Evolutionary conservation across 352 stramenopile species (phyloP), one percentile per base, ranked within the genome.

Genomic region (Saprolegnia diclina): DNA sequence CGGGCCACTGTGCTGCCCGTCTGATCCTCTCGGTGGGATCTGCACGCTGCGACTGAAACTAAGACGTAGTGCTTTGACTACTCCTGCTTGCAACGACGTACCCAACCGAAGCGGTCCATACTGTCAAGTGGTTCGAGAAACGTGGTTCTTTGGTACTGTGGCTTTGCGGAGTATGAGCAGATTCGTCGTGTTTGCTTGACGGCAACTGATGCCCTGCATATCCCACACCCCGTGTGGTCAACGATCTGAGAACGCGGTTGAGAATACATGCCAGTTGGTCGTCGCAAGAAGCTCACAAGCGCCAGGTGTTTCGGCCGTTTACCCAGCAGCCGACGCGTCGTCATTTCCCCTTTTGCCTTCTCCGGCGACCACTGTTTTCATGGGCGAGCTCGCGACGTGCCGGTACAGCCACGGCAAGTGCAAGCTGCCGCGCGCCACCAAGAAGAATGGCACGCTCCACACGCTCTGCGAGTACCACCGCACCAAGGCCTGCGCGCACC

Each of bases 401-500:
- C 79, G 80, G 38, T 91, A 91, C 70, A 80, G 80, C 21, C 85
- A 82, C 74, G 87, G 87, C 57, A 73, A 76, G 35, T 91, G 83
- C 76, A 80, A 83, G 57, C 81, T 77, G 67, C 66, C 79, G 46
- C 85, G 85, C 45, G 85, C 85, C 55, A 81, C 83, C 32, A 92
- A 92, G 68, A 77, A 86, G 71, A 87, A 89, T 66, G 83, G 83
- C 1, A 77, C 86, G 22, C 63, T 89, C 37, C 83, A 92, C 73
- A 89, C 83, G 50, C 81, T 92, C 48, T 92, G 83, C 69, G 80
- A 89, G 48, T 81, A 78, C 76, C 85, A 94, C 73, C 82, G 85
- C 5, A 83, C 88, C 65, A 87, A 87, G 63, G 85, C 85, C 40
- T 91, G 89, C 68, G 80, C 89, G 74, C 90, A 91, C 74, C 83